These are phyloP conservation scores for Amauroascus niger DNA, from an alignment of 2,329 filamentous ascomycete species.

Conservation along the genomic window DNA sequence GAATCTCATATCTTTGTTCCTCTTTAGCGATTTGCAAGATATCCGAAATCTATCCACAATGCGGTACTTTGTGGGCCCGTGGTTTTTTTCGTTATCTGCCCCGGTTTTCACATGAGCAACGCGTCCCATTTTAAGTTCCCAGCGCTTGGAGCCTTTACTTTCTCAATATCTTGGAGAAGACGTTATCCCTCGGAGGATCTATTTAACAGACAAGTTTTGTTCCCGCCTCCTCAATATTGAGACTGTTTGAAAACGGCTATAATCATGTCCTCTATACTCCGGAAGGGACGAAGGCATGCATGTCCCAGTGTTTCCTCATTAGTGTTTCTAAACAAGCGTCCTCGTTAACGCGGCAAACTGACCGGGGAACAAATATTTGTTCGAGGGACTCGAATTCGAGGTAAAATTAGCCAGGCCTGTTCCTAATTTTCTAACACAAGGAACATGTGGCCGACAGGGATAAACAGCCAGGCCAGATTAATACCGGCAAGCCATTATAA, in stretches of 20 bases:
- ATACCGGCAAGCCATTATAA: not conserved
- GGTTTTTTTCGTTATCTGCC: not conserved
- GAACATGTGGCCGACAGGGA: not conserved
- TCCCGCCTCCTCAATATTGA: not conserved
- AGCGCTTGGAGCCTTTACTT: too few relatives aligned
- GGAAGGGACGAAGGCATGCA: too few relatives aligned
- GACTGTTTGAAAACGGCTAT: not conserved
- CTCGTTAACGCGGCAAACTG: too few relatives aligned
- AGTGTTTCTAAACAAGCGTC: too few relatives aligned
- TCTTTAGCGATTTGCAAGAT: not conserved
- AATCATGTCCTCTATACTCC: too few relatives aligned
- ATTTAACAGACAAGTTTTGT: not conserved
- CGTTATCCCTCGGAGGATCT: not conserved
- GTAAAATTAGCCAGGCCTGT: not conserved
- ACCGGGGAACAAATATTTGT: not conserved
- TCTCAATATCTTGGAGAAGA: too few relatives aligned
- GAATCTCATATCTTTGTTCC: not conserved
- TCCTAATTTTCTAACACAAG: not conserved
- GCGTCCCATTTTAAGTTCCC: too few relatives aligned
- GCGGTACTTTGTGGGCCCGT: not conserved
- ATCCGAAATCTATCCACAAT: not conserved
- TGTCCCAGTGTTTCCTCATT: too few relatives aligned
- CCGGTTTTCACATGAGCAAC: too few relatives aligned
- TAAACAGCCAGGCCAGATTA: not conserved
- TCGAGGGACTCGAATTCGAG: not conserved